Evolutionary conservation across 352 stramenopile species (phyloP), one percentile per base, ranked within the genome.

Genomic region (Pythium phragmiticola): DNA sequence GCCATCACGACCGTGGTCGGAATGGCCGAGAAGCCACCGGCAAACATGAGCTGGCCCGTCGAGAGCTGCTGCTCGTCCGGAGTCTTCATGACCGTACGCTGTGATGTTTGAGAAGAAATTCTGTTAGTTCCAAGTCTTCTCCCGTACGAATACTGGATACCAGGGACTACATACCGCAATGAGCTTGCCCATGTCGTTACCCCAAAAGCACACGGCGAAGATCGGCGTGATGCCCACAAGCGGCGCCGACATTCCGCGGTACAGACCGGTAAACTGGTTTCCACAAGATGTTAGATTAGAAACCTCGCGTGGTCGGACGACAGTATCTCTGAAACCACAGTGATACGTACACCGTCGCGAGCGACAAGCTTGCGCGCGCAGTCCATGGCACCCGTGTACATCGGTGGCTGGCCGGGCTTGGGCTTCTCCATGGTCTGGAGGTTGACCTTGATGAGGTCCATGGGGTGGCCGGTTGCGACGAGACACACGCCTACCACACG

Each of bases 131-230:
- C 34, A 0, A n/a, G 39, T 5, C 8, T 21, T 46, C 5, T 46
- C 16, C 14, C 17, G 1, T 3, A 19, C 2, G 2, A n/a, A 21
- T 17, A 17, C 2, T 17, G 39, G 39, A n/a, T 19, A 46, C 39
- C 3, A 46, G 13, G 0, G 12, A 14, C 2, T 30, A 69, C 77
- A 53, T 67, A 98, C 92, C 66, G 84, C 84, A 65, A 98, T 82
- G 53, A 94, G 74, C 62, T 98, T 94, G 70, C 96, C 97, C 76
- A 99, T 92, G 74, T 99, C 96, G 74, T 98, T 98, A 43, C 95
- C 96, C 96, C 96, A 99, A 79, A 99, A 99, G 74, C 87, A 98
- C 6, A 98, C 85, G 7, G 96, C 96, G 67, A 98, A 99, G 57
- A 99, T 98, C 41, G 97, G 96, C 7, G 92, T 95, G 12, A 98